These are phyloP conservation scores for Annulohypoxylon moriforme DNA, from an alignment of 495 filamentous ascomycete genomes.

Conservation along the genomic window DNA sequence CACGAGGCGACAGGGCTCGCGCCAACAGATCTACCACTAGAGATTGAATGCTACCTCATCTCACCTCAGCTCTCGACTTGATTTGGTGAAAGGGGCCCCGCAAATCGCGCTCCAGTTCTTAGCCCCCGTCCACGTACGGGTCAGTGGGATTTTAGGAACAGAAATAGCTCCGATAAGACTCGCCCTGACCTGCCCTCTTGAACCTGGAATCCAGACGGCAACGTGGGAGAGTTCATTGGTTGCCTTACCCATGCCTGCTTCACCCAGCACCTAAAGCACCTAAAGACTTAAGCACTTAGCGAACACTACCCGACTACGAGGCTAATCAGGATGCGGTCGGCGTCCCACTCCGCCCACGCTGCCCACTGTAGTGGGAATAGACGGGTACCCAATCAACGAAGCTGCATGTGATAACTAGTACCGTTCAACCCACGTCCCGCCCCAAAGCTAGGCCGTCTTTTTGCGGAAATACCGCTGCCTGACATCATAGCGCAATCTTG, in stretches of 20 bases:
- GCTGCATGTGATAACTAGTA: slow-evolving; percentile 6
- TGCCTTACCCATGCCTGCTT: slow-evolving; percentile 8
- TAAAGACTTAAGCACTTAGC: not conserved
- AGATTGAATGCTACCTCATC: slow-evolving; percentile 12
- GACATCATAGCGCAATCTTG: slow-evolving; percentile 16
- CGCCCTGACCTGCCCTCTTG: not conserved
- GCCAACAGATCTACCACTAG: slow-evolving; percentile 2
- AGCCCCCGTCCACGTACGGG: not conserved
- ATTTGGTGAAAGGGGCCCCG: not conserved
- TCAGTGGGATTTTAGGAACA: slow-evolving; percentile 12
- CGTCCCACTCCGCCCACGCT: not conserved
- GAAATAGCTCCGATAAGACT: slow-evolving; percentile 14
- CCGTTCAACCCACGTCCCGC: not conserved
- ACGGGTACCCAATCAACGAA: not conserved
- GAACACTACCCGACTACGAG: not conserved
- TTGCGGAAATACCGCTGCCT: slow-evolving; percentile 6
- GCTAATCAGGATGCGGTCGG: slow-evolving; percentile 4
- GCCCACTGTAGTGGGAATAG: not conserved
- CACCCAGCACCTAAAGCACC: too few species aligned
- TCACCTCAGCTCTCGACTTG: not conserved
- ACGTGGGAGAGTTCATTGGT: not conserved
- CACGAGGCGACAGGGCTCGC: slow-evolving; percentile 6
- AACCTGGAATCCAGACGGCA: not conserved
- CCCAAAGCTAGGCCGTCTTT: not conserved
- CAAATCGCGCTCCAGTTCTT: slow-evolving; percentile 4